Evolutionary conservation across 352 stramenopile genomes (phyloP), one percentile per base, ranked within the genome.

Genomic region (Peronosclerospora sorghi): DNA sequence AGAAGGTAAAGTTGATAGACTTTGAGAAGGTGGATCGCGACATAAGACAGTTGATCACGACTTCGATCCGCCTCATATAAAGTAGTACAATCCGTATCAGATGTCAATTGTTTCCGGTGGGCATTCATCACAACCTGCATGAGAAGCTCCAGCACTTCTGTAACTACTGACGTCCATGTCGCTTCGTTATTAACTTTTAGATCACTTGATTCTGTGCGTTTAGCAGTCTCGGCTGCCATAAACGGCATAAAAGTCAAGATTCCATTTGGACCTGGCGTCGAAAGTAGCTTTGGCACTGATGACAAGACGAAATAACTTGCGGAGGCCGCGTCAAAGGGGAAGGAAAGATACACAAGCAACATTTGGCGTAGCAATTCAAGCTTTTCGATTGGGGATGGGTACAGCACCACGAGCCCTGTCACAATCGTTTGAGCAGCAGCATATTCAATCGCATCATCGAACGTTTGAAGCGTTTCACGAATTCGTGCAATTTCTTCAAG

Each of bases 1-100:
- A 92, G 58, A 9, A 92, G 23, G 51, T 75, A 81, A 1, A 88
- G 38, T 40, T 92, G 80, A 51, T 89, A 92, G 7, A 65, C 73
- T 38, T 86, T 75, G 29, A 92, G 40, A 12, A 89, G 36, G 15
- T 49, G 45, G 43, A 86, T 62, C 5, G 73, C 68, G 23, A 60
- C 45, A 3, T 56, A 38, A 2, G 57, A 45, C 34, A 92, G 51
- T 6, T 38, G 36, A n/a, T 53, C 43, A 13, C 19, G 8, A 29
- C 17, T 39, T 21, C 8, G 8, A 38, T 39, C 12, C 27, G 35
- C 24, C 2, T 38, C 18, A 26, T 19, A 17, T 26, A 26, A 52
- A 29, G n/a, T 2, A 7, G 14, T 1, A 23, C 57, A 26, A 26
- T 26, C 39, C 14, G 27, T 37, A 9, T 51, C 41, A 12, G 23